Conservation (phyloP, 208 protist genomes). For the Trypanosoma theileri region DNA sequence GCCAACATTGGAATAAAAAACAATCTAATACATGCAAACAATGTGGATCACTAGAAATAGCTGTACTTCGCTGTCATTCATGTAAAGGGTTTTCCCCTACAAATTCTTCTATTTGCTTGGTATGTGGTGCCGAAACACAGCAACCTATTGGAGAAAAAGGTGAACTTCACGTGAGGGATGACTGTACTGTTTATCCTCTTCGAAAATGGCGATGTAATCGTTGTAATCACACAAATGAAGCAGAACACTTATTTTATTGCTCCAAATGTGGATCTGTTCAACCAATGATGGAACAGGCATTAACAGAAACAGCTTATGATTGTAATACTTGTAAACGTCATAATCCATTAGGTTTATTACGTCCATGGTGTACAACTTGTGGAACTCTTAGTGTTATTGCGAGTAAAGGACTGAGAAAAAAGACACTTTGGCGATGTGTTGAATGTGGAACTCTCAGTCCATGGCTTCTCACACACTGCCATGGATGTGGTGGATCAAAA, state of each 20-base stretch:
- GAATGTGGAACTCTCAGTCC: slow-evolving; percentile 41
- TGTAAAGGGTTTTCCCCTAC: slow-evolving; percentile 58
- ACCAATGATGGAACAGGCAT: slow-evolving; percentile 23
- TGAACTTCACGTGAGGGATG: slow-evolving; percentile 5
- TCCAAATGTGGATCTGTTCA: slow-evolving; percentile 29
- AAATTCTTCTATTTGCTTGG: slow-evolving; percentile 11
- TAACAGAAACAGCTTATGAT: slow-evolving; percentile 33
- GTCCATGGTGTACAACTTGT: slow-evolving; percentile 43
- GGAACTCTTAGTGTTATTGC: slow-evolving; percentile 32
- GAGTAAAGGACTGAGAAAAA: slow-evolving; percentile 20
- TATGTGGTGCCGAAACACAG: slow-evolving; percentile 28
- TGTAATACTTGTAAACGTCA: slow-evolving; percentile 28
- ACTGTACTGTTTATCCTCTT: slow-evolving; percentile 38
- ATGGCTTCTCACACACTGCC: slow-evolving; percentile 44
- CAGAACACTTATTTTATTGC: slow-evolving; percentile 69
- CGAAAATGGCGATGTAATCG: slow-evolving; percentile 66
- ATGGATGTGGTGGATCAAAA: slow-evolving; percentile 35
- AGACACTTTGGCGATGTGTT: slow-evolving; percentile 47
- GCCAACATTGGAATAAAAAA: slow-evolving; percentile 60
- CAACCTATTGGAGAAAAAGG: neutral
- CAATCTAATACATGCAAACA: slow-evolving; percentile 38
- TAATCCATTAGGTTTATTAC: slow-evolving; percentile 38
- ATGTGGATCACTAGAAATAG: slow-evolving; percentile 42
- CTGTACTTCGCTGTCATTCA: slow-evolving; percentile 50
- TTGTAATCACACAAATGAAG: slow-evolving; percentile 54